Percentiles rank a stretch among this genome's conserved stretches.
Evolutionary conservation across 2,329 filamentous ascomycete species (phyloP).

Genomic region (Bimuria novae-zelandiae): DNA sequence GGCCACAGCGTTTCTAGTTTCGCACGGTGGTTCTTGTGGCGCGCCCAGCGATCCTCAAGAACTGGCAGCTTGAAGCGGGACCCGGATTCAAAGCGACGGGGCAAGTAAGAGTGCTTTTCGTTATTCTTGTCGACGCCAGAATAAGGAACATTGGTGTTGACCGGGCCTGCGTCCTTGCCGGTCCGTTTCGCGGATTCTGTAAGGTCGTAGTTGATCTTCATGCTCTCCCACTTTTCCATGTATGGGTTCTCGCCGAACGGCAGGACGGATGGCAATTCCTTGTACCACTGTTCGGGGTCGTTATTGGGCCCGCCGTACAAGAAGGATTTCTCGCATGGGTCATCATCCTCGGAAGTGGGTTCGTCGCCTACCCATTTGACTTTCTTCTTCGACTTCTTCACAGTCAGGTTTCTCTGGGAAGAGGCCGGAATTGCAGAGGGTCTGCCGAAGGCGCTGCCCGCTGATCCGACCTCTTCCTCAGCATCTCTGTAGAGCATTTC

Average conservation of each 20-base stretch:
- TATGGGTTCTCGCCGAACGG: slow-evolving; percentile 35
- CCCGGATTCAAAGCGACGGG: slow-evolving; percentile 28
- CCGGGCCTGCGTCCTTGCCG: slow-evolving; percentile 13
- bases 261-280: slow-evolving; percentile 23
- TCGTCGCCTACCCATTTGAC: not conserved
- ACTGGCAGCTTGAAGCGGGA: slow-evolving; percentile 35
- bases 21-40: not conserved
- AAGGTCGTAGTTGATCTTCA: slow-evolving; percentile 34
- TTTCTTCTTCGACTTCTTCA: no score
- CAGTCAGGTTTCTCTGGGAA: no score
- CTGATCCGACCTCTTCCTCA: not conserved
- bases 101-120: not conserved
- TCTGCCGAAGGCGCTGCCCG: no score
- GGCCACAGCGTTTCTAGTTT: not conserved
- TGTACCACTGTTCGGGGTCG: slow-evolving; percentile 27
- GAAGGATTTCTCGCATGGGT: slow-evolving; percentile 17
- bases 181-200: slow-evolving; percentile 15
- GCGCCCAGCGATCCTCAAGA: not conserved
- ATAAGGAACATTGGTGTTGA: slow-evolving; percentile 25
- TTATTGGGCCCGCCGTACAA: slow-evolving; percentile 33
- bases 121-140: not conserved
- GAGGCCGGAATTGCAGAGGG: no score
- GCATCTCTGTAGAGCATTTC: not conserved
- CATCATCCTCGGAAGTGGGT: not conserved
- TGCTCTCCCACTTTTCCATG: slow-evolving; percentile 36